phyloP scores from a whole-genome alignment of 2,329 filamentous ascomycete species.

The Monilinia fructigena region DNA sequence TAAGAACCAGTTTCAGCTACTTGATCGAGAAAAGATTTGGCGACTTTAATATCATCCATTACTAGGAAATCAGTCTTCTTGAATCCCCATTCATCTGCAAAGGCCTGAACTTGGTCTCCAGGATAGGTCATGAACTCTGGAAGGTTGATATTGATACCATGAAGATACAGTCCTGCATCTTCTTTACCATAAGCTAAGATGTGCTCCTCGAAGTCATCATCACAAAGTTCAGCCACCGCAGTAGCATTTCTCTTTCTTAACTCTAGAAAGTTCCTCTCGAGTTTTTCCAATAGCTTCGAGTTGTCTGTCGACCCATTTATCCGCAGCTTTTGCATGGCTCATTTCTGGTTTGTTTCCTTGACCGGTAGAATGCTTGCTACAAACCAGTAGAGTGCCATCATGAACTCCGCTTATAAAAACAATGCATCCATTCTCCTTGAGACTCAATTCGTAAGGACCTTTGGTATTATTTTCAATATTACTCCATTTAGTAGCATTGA shows the following conservation, averaged over 20 bases:
- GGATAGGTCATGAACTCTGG: constrained; percentile 88
- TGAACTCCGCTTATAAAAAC: constrained; percentile 93
- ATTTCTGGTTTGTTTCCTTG: constrained; percentile 59
- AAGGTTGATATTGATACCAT: constrained; percentile 95
- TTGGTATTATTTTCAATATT: constrained; percentile 73
- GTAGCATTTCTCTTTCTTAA: constrained; percentile 83
- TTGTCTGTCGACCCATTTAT: constrained; percentile 78
- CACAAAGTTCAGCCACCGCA: constrained; percentile 92
- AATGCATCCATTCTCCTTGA: constrained; percentile 99
- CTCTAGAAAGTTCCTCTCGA: constrained; percentile 72
- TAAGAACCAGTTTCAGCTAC: constrained; percentile 87
- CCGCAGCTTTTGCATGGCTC: constrained; percentile 83
- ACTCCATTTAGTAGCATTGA: constrained; percentile 76
- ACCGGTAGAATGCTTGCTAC: constrained; percentile 97
- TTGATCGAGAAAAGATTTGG: constrained; percentile 77
- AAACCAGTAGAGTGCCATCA: constrained; percentile 87
- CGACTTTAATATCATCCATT: constrained; percentile 70
- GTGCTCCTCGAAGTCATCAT: constrained; percentile 95
- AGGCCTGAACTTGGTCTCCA: constrained; percentile 77
- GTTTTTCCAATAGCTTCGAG: constrained; percentile 75
- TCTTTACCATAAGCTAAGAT: constrained; percentile 85
- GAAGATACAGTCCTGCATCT: constrained; percentile 85
- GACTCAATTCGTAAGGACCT: constrained; percentile 89
- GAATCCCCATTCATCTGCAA: constrained; percentile 92
- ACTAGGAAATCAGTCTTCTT: constrained; percentile 79